Base-by-base conservation (phyloP, 2,329 filamentous ascomycete species). In the Ceratocystis huliohia region DNA sequence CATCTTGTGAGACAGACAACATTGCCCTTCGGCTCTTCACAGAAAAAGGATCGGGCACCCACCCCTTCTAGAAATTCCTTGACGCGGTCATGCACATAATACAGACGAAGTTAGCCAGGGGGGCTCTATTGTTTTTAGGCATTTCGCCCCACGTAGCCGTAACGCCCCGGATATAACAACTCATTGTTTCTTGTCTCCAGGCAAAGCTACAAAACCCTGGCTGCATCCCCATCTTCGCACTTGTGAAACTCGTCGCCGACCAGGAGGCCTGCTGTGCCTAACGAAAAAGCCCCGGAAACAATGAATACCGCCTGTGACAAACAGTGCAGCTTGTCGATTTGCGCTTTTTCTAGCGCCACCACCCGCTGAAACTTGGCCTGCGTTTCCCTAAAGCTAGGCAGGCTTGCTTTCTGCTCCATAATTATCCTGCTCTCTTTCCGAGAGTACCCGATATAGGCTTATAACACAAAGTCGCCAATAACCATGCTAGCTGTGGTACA, bases 241-340 rank as follows among this genome's bases (percentile, higher is more conserved):
- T 28, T 53, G 48, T 28, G 22, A 25, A 7, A 53, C 48, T 25
- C 17, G 1, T 59, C 28, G 56, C 56, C 28, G 56, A 59, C 30
- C 28, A 37, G 30, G 17, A 5, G 4, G 5, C 25, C 22, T 37
- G 8, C 22, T 37, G 8, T 30, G 25, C 28, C 33, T 10, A 25
- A 59, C 17, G 56, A 59, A 59, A 59, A 59, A 59, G 28, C 3
- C 15, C 56, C 56, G 28, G 56, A 30, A 59, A 37, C 56, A 53
- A 28, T 53, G 20, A 53, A 28, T 25, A 17, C 48, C 10, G 22
- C 2, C 48, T 53, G 28, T 15, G 20, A 20, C 25, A 20, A 53
- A 15, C 25, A n/a, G 3, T 53, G 48, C 20, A 25, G 3, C 8
- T 53, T 20, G 48, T 53, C 6, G 48, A 25, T 28, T 25, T 53